phyloP scores from a whole-genome alignment of 2,329 filamentous ascomycete species.

The Fusarium sp. region DNA sequence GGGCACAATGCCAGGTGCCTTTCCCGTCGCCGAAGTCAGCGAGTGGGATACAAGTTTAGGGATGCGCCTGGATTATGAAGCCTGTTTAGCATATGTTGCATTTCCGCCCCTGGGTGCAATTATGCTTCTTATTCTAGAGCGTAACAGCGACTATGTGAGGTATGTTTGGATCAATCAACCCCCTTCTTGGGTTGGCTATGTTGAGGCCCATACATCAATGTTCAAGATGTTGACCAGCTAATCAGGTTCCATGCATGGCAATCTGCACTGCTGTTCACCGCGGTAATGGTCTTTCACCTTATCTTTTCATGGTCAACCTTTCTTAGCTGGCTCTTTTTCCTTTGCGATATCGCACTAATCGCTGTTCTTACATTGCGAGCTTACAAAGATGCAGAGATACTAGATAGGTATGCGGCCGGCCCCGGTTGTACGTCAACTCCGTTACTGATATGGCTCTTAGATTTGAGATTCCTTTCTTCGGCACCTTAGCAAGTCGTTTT shows the following conservation, averaged over 20 bases:
- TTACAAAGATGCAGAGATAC: slow-evolving; percentile 80
- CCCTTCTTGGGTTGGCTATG: neutral
- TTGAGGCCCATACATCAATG: neutral
- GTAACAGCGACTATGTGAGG: slow-evolving; percentile 97
- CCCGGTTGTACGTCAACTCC: neutral
- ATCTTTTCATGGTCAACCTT: slow-evolving; percentile 86
- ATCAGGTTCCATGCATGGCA: slow-evolving; percentile 97
- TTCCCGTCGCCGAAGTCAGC: slow-evolving; percentile 65
- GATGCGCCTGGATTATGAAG: slow-evolving; percentile 87
- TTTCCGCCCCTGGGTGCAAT: slow-evolving; percentile 88
- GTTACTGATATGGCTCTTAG: slow-evolving; percentile 51
- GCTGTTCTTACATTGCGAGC: slow-evolving; percentile 79
- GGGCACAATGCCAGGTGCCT: slow-evolving; percentile 49
- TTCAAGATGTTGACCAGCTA: slow-evolving; percentile 13
- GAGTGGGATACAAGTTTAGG: slow-evolving; percentile 93
- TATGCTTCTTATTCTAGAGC: slow-evolving; percentile 83
- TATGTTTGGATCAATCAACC: slow-evolving; percentile 52
- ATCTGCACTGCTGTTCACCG: slow-evolving; percentile 82
- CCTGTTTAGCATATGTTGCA: slow-evolving; percentile 85
- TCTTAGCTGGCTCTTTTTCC: slow-evolving; percentile 83
- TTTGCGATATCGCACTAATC: slow-evolving; percentile 79
- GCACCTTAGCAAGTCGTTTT: slow-evolving; percentile 84
- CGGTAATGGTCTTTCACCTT: slow-evolving; percentile 78
- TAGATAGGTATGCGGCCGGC: slow-evolving; percentile 61
- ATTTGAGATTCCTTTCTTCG: slow-evolving; percentile 89